Percentiles rank a stretch among this genome's conserved stretches.
phyloP scores from a whole-genome alignment of 2,329 filamentous ascomycete species.

The Beauveria sp. region DNA sequence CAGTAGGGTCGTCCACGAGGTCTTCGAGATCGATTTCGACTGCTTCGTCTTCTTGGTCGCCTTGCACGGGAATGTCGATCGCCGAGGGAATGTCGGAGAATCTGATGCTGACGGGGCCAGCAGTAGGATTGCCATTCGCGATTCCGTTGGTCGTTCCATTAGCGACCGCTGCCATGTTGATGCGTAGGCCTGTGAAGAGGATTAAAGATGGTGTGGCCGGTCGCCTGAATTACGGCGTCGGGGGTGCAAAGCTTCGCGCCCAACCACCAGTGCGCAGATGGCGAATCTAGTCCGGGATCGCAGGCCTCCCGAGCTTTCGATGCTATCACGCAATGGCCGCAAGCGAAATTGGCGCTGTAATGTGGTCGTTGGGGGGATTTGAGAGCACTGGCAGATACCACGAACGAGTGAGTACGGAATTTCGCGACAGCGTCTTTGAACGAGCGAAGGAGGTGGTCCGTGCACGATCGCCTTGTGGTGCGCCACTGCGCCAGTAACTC shows the following conservation, averaged over 20 bases:
- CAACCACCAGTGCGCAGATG: not conserved
- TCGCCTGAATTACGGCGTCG: not conserved
- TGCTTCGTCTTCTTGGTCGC: conserved; percentile 59
- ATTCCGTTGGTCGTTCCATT: conserved; percentile 39
- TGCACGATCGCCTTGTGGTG: not conserved
- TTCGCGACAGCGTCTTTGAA: conserved; percentile 9
- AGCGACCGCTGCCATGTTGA: conserved; percentile 33
- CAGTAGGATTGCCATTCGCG: conserved; percentile 29
- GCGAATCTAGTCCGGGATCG: not conserved
- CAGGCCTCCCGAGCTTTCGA: not conserved
- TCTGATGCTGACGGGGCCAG: conserved; percentile 41
- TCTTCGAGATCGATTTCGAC: conserved; percentile 93
- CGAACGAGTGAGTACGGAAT: conserved; percentile 8
- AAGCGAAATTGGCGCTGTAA: conserved; percentile 3
- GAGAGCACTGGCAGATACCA: not conserved
- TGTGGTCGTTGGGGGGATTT: not conserved
- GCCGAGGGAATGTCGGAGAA: conserved; percentile 58
- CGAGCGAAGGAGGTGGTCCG: conserved; percentile 9
- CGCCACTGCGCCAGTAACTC: not conserved
- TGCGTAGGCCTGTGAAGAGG: not conserved
- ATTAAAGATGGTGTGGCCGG: not conserved
- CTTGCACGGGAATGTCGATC: conserved; percentile 59
- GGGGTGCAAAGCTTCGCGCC: conserved; percentile 7
- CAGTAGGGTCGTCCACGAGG: conserved; percentile 85
- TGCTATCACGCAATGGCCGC: not conserved